Conservation (phyloP, 306 rosid species). For the Begonia peltatifolia region DNA sequence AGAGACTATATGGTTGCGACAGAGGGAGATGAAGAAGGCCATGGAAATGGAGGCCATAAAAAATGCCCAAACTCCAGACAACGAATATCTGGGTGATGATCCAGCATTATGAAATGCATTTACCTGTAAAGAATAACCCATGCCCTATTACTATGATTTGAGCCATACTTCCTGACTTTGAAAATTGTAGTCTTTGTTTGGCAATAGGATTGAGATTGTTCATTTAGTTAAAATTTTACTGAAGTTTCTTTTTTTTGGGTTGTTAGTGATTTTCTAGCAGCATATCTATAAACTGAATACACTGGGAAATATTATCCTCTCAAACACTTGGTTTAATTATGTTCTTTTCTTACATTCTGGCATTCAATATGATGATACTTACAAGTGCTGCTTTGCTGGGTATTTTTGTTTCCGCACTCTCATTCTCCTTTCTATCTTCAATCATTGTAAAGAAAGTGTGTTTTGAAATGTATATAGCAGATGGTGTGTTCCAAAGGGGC, state of each 20-base stretch:
- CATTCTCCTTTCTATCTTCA: too few relatives aligned
- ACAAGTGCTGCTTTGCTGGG: not conserved
- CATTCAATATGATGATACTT: not conserved
- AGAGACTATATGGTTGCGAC: constrained; percentile 30
- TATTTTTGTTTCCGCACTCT: too few relatives aligned
- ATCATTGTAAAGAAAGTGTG: too few relatives aligned
- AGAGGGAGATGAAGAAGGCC: constrained; percentile 27
- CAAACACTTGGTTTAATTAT: too few relatives aligned
- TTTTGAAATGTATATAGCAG: too few relatives aligned
- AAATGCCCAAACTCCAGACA: constrained; percentile 9
- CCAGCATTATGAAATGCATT: not conserved
- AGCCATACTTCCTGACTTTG: not conserved
- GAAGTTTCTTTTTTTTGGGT: not conserved
- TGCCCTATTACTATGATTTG: not conserved
- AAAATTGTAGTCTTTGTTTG: not conserved
- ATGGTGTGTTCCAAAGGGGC: too few relatives aligned
- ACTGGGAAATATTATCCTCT: not conserved
- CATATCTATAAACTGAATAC: not conserved
- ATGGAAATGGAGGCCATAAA: constrained; percentile 29
- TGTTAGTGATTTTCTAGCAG: too few relatives aligned
- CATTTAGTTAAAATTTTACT: too few relatives aligned
- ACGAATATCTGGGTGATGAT: constrained; percentile 8
- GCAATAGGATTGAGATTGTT: not conserved
- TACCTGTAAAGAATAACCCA: constrained; percentile 7
- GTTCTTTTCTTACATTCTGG: too few relatives aligned